Evolutionary conservation across 768 basidiomycete genomes (phyloP).

Genomic region (Agrocybe praecox): DNA sequence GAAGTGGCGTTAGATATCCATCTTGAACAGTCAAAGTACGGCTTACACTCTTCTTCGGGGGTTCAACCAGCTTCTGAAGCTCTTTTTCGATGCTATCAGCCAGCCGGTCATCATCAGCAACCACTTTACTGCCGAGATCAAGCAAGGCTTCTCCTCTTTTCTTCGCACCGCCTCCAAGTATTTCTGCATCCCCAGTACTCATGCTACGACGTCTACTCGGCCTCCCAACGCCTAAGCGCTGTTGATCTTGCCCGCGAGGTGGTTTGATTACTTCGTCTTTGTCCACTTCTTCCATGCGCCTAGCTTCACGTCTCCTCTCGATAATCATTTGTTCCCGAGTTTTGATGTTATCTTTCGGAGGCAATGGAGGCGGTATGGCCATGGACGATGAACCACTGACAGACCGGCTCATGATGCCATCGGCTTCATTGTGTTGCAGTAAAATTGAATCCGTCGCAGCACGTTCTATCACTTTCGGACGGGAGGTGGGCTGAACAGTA

Average conservation of each 20-base stretch:
- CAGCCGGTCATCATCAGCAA: slow-evolving; percentile 51
- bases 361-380: slow-evolving; percentile 47
- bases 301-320: slow-evolving; percentile 67
- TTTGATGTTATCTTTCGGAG: slow-evolving; percentile 68
- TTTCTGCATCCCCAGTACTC: slow-evolving; percentile 77
- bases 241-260: slow-evolving; percentile 22
- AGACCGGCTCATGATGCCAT: slow-evolving; percentile 40
- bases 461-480: slow-evolving; percentile 42
- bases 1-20: slow-evolving; percentile 13
- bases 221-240: slow-evolving; percentile 42
- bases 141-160: slow-evolving; percentile 38
- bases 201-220: slow-evolving; percentile 70
- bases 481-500: slow-evolving; percentile 10
- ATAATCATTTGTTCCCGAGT: slow-evolving; percentile 69
- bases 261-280: slow-evolving; percentile 5
- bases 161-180: slow-evolving; percentile 35
- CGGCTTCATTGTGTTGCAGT: slow-evolving; percentile 33
- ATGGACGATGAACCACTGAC: slow-evolving; percentile 44
- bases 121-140: slow-evolving; percentile 35
- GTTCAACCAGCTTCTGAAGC: slow-evolving; percentile 61
- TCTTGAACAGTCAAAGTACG: not conserved
- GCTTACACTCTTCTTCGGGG: slow-evolving; percentile 46
- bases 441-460: slow-evolving; percentile 55
- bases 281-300: slow-evolving; percentile 46
- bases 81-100: slow-evolving; percentile 76